Evolutionary conservation across 306 rosid species (phyloP).

Genomic region (Macrotyloma uniflorum): DNA sequence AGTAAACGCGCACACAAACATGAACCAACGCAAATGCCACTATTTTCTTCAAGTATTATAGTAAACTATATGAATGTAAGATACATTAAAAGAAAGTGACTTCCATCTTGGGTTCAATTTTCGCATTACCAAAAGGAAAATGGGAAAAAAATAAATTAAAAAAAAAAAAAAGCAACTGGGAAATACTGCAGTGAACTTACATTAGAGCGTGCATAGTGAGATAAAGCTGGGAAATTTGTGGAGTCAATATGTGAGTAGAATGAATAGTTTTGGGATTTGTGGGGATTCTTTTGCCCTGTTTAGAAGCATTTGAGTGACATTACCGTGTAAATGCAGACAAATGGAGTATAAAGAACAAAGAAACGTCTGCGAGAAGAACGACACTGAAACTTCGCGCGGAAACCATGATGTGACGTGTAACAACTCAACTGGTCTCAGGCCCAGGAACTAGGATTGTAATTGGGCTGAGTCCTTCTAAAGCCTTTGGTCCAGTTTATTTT

Average conservation of each 20-base stretch:
- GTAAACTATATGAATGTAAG: neutral
- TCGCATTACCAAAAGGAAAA: neutral
- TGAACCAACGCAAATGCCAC: neutral
- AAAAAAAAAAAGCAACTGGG: neutral
- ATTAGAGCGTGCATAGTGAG: neutral
- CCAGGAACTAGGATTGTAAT: neutral
- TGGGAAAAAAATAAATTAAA: neutral
- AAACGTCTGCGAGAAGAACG: neutral
- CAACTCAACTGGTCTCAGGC: neutral
- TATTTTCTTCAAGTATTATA: neutral
- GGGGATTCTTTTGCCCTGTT: neutral
- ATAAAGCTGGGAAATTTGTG: neutral
- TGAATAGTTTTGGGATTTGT: neutral
- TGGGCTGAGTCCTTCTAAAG: too few species aligned
- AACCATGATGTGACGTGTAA: neutral
- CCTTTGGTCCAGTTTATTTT: too few species aligned
- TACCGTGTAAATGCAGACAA: neutral
- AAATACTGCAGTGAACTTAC: neutral
- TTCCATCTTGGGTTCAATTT: neutral
- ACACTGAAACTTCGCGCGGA: neutral
- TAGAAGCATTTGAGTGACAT: neutral
- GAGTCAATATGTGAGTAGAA: neutral
- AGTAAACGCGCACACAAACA: neutral
- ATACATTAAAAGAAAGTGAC: neutral
- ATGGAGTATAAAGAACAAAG: neutral